Conservation (phyloP, 2,329 filamentous ascomycete species). For the Pseudogymnoascus sp. region DNA sequence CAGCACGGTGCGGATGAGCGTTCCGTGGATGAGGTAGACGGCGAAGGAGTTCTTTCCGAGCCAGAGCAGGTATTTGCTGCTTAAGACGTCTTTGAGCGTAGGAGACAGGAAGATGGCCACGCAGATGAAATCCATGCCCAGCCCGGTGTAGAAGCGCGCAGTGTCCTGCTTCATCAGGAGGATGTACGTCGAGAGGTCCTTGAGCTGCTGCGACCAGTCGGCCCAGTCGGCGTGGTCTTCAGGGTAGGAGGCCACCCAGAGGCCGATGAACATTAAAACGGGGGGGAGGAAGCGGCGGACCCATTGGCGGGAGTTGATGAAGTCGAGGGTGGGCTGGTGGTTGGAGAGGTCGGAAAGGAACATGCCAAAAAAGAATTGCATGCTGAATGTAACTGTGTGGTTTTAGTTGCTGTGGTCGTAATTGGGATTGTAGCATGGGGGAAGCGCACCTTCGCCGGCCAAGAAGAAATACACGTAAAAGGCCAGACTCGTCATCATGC, state of each 20-base stretch:
- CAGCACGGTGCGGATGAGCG: conserved; percentile 49
- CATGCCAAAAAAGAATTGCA: conserved; percentile 54
- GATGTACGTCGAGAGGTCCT: conserved; percentile 33
- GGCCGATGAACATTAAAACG: conserved; percentile 42
- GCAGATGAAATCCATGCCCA: conserved; percentile 41
- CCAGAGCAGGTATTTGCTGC: conserved; percentile 48
- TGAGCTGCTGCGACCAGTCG: conserved; percentile 41
- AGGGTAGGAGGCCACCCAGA: conserved; percentile 52
- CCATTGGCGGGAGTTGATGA: conserved; percentile 35
- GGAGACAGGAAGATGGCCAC: conserved; percentile 46
- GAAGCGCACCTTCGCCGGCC: conserved; percentile 15
- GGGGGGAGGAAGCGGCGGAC: conserved; percentile 38
- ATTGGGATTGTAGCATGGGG: conserved; percentile 24
- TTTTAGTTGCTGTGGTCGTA: neutral
- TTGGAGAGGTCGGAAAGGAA: conserved; percentile 53
- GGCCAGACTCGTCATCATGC: conserved; percentile 38
- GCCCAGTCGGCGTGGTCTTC: conserved; percentile 45
- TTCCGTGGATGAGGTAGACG: conserved; percentile 56
- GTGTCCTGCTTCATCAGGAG: conserved; percentile 40
- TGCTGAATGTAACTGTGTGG: conserved; percentile 37
- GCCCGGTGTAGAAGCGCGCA: conserved; percentile 40
- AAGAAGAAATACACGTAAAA: conserved; percentile 42
- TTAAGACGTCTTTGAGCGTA: conserved; percentile 42
- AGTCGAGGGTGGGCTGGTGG: conserved; percentile 39
- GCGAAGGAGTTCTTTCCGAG: conserved; percentile 57